Percentiles rank a stretch among this genome's conserved stretches.
phyloP scores from a whole-genome alignment of 257 asterid species.

The Salvia miltiorrhiza region DNA sequence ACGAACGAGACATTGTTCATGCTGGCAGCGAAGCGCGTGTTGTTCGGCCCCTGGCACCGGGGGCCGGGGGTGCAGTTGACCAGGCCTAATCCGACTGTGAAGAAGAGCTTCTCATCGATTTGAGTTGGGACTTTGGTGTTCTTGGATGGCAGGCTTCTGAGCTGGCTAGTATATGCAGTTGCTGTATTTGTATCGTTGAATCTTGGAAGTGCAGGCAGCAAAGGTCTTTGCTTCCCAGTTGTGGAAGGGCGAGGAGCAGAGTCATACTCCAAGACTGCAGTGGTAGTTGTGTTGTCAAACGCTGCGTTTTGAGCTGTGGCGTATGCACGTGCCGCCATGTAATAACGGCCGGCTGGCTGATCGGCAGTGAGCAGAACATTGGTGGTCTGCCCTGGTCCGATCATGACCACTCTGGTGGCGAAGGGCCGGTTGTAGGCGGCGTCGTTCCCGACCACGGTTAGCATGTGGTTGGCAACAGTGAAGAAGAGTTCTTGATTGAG shows the following conservation, averaged over 20 bases:
- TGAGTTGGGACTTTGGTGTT: conserved; percentile 34
- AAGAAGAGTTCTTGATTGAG: conserved; percentile 69
- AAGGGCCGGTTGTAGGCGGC: conserved; percentile 57
- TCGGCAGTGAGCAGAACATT: conserved; percentile 59
- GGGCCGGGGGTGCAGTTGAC: conserved; percentile 56
- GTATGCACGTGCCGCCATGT: conserved; percentile 60
- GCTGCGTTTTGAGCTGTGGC: conserved; percentile 51
- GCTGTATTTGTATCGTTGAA: conserved; percentile 51
- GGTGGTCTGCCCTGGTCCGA: conserved; percentile 73
- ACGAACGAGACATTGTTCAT: conserved; percentile 60
- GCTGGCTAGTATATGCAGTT: conserved; percentile 47
- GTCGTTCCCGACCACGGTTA: conserved; percentile 57
- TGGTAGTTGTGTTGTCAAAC: conserved; percentile 64
- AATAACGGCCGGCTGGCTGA: conserved; percentile 49
- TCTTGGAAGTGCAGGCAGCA: conserved; percentile 48
- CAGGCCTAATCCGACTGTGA: conserved; percentile 63
- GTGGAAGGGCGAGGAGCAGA: conserved; percentile 13
- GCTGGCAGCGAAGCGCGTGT: conserved; percentile 56
- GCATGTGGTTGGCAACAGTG: conserved; percentile 54
- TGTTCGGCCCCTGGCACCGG: conserved; percentile 61
- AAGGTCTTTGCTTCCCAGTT: too few relatives aligned
- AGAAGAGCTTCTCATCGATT: conserved; percentile 49
- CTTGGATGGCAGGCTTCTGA: conserved; percentile 32
- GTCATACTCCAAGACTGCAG: conserved; percentile 53
- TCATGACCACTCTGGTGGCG: conserved; percentile 44